phyloP scores from a whole-genome alignment of 1,284 basidiomycete genomes.

The Pyrrhoderma noxium region DNA sequence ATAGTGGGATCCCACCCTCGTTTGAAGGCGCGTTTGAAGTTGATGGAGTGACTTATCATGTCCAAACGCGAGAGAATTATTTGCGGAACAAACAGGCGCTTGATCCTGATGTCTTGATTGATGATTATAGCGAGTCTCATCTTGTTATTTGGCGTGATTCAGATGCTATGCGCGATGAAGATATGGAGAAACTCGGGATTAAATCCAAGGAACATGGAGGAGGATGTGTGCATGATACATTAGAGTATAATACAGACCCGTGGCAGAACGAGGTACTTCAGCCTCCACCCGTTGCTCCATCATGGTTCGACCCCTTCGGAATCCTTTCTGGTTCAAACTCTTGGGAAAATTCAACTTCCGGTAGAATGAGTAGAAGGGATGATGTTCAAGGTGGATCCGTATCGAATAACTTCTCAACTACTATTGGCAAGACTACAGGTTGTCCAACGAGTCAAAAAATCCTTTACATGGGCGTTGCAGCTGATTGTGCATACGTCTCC shows the following conservation, averaged over 20 bases:
- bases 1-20: slow-evolving; percentile 39
- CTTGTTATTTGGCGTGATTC: slow-evolving; percentile 70
- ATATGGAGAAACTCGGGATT: slow-evolving; percentile 21
- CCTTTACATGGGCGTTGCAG: slow-evolving; percentile 82
- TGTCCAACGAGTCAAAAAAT: slow-evolving; percentile 73
- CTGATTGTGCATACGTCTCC: slow-evolving; percentile 76
- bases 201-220: slow-evolving; percentile 25
- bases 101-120: slow-evolving; percentile 38
- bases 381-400: slow-evolving; percentile 48
- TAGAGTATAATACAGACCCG: slow-evolving; percentile 61
- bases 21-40: slow-evolving; percentile 76
- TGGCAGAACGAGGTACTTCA: slow-evolving; percentile 33
- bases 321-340: slow-evolving; percentile 23
- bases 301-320: slow-evolving; percentile 35
- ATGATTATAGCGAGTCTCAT: slow-evolving; percentile 36
- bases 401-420: slow-evolving; percentile 55
- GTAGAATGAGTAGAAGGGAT: slow-evolving; percentile 35
- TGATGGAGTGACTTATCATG: slow-evolving; percentile 63
- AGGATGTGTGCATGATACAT: slow-evolving; percentile 62
- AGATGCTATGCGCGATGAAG: slow-evolving; percentile 49
- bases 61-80: slow-evolving; percentile 70
- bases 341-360: slow-evolving; percentile 17
- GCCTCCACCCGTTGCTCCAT: slow-evolving; percentile 35
- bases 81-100: slow-evolving; percentile 47
- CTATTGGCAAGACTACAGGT: slow-evolving; percentile 61